These are phyloP conservation scores for Agastache rugosa DNA, from an alignment of 257 asterid species.

Conservation along the genomic window DNA sequence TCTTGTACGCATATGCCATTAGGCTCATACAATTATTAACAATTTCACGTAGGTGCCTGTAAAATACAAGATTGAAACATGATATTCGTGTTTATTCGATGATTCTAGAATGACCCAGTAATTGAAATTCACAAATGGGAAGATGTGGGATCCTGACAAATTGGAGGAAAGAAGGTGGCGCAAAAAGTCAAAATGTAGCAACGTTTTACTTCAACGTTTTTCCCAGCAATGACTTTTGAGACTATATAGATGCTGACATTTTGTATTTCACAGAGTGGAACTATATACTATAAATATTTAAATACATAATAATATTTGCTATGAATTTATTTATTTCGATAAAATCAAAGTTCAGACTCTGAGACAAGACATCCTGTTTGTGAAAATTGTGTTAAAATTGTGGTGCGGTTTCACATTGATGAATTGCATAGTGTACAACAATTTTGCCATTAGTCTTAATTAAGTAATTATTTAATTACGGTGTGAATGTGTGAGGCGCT, in stretches of 20 bases:
- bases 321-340: not conserved
- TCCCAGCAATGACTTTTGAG: constrained; percentile 48
- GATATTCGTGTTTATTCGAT: not conserved
- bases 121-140: not conserved
- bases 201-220: constrained; percentile 37
- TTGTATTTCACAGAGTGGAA: constrained; percentile 3
- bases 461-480: not conserved
- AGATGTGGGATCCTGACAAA: constrained; percentile 11
- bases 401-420: constrained; percentile 5
- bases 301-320: not conserved
- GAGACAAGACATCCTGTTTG: not conserved
- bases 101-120: not conserved
- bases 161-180: constrained; percentile 21
- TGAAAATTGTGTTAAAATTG: constrained; percentile 13
- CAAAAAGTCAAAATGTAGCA: constrained; percentile 48
- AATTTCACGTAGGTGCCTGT: too few relatives aligned
- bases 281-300: not conserved
- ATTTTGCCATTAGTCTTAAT: constrained; percentile 2
- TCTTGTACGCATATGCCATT: too few relatives aligned
- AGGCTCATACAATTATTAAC: too few relatives aligned
- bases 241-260: constrained; percentile 45
- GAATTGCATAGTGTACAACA: not conserved
- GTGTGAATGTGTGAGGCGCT: not conserved
- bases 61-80: not conserved
- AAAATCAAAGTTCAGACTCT: not conserved